Percentiles rank a stretch among this genome's conserved stretches.
Conservation (phyloP, 202 grass and related monocot species). For the Carex sylvatica region DNA sequence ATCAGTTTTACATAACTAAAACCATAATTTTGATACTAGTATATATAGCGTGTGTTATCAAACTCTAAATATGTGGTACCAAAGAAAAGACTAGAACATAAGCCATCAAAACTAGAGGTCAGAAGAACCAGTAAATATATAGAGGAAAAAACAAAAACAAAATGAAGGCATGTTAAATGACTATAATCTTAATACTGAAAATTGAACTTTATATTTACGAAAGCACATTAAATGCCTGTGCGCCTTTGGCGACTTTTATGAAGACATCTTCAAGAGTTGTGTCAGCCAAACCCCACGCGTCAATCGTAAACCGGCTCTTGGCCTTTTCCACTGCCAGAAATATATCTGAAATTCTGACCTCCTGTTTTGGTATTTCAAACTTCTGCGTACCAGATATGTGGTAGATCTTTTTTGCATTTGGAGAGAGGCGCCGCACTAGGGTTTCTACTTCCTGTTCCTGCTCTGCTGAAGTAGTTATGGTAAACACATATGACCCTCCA, state of each 20-base stretch:
- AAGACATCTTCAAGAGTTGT: conserved; percentile 87
- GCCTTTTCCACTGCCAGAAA: conserved; percentile 58
- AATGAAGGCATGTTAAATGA: no score
- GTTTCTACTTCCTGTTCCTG: conserved; percentile 47
- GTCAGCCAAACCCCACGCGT: conserved; percentile 77
- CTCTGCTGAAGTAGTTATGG: conserved; percentile 53
- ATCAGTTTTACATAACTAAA: no score
- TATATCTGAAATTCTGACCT: conserved; percentile 40
- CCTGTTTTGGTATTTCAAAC: conserved; percentile 57
- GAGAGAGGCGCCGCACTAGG: conserved; percentile 33
- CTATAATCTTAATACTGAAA: not conserved
- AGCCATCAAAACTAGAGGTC: no score
- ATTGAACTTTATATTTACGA: conserved; percentile 25
- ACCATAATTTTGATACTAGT: no score
- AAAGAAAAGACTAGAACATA: no score
- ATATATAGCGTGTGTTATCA: no score
- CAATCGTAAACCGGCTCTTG: conserved; percentile 38
- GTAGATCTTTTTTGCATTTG: conserved; percentile 49
- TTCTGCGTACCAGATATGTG: conserved; percentile 75
- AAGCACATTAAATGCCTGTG: conserved; percentile 46
- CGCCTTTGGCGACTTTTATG: conserved; percentile 70
- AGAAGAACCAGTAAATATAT: no score
- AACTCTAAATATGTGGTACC: no score
- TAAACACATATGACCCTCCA: conserved; percentile 50
- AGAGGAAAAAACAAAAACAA: no score